Conservation (phyloP, 352 stramenopile genomes). For the Phytophthora palmivora region DNA sequence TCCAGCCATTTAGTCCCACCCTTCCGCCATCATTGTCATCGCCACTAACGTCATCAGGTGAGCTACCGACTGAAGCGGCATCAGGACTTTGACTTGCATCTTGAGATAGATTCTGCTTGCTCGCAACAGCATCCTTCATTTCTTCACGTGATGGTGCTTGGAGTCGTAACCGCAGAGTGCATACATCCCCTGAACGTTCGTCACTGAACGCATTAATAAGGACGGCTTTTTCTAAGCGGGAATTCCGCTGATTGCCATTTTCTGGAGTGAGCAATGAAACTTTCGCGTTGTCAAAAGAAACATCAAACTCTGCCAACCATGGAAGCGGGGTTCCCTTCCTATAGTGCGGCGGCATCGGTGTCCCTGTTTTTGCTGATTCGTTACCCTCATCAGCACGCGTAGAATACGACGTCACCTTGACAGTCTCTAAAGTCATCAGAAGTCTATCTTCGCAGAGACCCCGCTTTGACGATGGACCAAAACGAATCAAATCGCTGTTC, state of each 20-base stretch:
- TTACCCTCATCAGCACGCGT: constrained; percentile 4
- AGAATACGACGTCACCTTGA: constrained; percentile 55
- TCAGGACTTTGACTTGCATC: constrained; percentile 65
- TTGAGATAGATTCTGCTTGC: constrained; percentile 78
- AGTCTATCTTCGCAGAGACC: constrained; percentile 87
- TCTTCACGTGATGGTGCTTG: constrained; percentile 56
- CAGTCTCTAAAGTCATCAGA: constrained; percentile 67
- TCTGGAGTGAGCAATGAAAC: constrained; percentile 60
- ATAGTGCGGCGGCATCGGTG: constrained; percentile 26
- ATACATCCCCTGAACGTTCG: constrained; percentile 43
- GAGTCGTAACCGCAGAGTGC: constrained; percentile 54
- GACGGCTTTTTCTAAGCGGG: constrained; percentile 47
- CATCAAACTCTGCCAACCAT: constrained; percentile 76
- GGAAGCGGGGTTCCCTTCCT: constrained; percentile 40
- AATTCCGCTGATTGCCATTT: constrained; percentile 61
- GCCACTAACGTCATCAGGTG: constrained; percentile 54
- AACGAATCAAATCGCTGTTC: constrained; percentile 82
- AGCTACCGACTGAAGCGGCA: constrained; percentile 33
- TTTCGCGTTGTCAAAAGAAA: constrained; percentile 59
- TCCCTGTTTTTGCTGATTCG: constrained; percentile 16
- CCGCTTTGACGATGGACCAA: constrained; percentile 77
- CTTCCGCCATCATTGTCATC: constrained; percentile 85
- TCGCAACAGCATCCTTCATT: constrained; percentile 52
- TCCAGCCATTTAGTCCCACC: constrained; percentile 86
- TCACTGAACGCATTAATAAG: constrained; percentile 52